Base-by-base conservation (phyloP, 2,329 filamentous ascomycete species). In the Triangularia setosa region DNA sequence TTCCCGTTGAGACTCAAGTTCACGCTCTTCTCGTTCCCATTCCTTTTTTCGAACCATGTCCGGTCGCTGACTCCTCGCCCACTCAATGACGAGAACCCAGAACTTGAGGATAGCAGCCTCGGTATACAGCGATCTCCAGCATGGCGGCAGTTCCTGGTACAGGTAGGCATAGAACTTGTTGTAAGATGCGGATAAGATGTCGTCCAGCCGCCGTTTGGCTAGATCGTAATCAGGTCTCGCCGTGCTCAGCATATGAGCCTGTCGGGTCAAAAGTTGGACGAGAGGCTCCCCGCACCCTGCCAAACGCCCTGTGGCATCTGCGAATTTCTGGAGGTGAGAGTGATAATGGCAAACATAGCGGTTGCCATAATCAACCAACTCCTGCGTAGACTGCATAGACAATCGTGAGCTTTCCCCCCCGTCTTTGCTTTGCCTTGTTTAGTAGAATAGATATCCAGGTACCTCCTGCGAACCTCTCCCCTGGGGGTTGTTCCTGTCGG, bases 81-180 rank as follows among this genome's bases (percentile, higher is more conserved):
- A 63, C 2, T 58, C 44, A 25, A 67, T 64, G 68, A 67, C 70
- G 28, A 75, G 68, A 21, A 76, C 67, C 40, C 40, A 78, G 23
- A 87, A 88, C 69, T 84, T 84, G 71, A 90, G 80, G 11, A 94
- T 81, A 62, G 85, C 84, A 1, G 88, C 86, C 62, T 93, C 89
- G 0, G 88, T 88, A 72, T 91, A 93, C 4, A 93, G 76, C 67
- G 87, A 80, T 24, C 88, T 80, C 91, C 91, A 95, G 71, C 83
- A 86, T 8, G 75, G 72, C 0, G 89, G 89, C 5, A 94, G 83
- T 30, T 87, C 81, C 66, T 84, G 84, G 73, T 86, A 93, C 1
- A 86, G 83, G 66, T 86, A 92, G 3, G 88, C 83, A 70, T 93
- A 90, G 66, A 94, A 85, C 68, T 87, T 89, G 52, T 84, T 79